Evolutionary conservation across 2,329 filamentous ascomycete genomes (phyloP).

Genomic region (Hawksworthiomyces lignivorus): DNA sequence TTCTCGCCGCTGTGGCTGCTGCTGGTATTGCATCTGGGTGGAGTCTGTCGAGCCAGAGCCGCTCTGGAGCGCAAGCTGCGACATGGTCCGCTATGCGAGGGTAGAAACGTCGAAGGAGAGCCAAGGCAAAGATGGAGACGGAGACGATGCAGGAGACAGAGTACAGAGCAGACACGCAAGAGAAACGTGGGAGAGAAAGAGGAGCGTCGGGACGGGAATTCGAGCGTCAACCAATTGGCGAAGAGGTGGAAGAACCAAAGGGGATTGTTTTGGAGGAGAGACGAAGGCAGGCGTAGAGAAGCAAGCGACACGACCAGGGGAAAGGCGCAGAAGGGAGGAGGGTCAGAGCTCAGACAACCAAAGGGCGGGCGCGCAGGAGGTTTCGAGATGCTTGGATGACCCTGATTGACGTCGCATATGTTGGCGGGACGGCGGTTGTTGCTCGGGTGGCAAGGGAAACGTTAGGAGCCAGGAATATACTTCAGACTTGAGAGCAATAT

Average conservation of each 20-base stretch:
- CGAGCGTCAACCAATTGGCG: constrained; percentile 22
- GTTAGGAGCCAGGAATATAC: neutral
- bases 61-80: constrained; percentile 43
- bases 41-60: constrained; percentile 27
- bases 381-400: constrained; percentile 35
- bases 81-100: constrained; percentile 41
- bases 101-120: constrained; percentile 1
- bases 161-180: too few relatives aligned
- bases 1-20: neutral
- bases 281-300: constrained; percentile 7
- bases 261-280: neutral
- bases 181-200: too few relatives aligned
- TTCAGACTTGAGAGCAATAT: too few relatives aligned
- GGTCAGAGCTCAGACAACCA: constrained; percentile 26
- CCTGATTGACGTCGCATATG: constrained; percentile 43
- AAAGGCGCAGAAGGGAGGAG: constrained; percentile 11
- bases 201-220: constrained; percentile 7
- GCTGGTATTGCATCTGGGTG: neutral
- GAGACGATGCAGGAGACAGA: neutral
- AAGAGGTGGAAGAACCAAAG: neutral
- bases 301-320: constrained; percentile 10
- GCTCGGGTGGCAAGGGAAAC: neutral
- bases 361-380: constrained; percentile 23
- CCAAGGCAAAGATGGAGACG: neutral
- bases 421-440: constrained; percentile 14